These are phyloP conservation scores for Sporothrix schenckii DNA, from an alignment of 2,329 filamentous ascomycete species.

Conservation along the genomic window DNA sequence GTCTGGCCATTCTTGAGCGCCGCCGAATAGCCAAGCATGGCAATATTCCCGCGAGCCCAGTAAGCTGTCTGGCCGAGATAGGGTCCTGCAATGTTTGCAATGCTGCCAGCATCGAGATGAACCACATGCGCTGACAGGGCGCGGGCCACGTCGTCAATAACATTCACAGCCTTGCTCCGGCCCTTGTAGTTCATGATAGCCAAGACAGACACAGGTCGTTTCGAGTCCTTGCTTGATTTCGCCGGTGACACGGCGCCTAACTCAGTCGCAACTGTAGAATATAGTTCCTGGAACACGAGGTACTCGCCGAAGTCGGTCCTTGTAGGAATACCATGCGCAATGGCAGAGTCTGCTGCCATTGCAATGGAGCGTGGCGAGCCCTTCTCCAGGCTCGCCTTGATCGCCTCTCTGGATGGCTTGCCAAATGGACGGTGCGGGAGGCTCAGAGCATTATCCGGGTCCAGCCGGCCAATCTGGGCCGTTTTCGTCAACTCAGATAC, in stretches of 20 bases:
- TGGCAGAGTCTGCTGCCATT: conserved; percentile 29
- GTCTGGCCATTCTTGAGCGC: conserved; percentile 59
- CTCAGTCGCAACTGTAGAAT: conserved; percentile 43
- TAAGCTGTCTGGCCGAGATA: conserved; percentile 66
- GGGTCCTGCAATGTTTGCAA: conserved; percentile 69
- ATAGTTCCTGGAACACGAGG: conserved; percentile 41
- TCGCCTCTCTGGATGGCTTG: not conserved
- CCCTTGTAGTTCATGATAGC: conserved; percentile 45
- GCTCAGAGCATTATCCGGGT: conserved; percentile 2
- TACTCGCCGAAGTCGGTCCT: conserved; percentile 36
- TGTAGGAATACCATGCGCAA: conserved; percentile 12
- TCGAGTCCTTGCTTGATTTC: conserved; percentile 37
- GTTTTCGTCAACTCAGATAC: not conserved
- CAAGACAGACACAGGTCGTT: conserved; percentile 44
- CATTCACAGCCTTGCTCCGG: conserved; percentile 37
- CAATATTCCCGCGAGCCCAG: conserved; percentile 54
- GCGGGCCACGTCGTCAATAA: conserved; percentile 42
- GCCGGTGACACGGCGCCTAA: conserved; percentile 38
- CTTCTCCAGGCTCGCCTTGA: conserved; percentile 18
- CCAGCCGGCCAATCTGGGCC: conserved; percentile 1
- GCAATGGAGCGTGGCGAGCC: conserved; percentile 14
- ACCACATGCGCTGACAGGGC: conserved; percentile 66
- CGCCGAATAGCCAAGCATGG: conserved; percentile 60
- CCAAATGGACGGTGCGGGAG: conserved; percentile 5
- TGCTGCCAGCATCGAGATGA: conserved; percentile 67